These are phyloP conservation scores for Phanerochaete sordida DNA, from an alignment of 768 basidiomycete species.

Conservation along the genomic window DNA sequence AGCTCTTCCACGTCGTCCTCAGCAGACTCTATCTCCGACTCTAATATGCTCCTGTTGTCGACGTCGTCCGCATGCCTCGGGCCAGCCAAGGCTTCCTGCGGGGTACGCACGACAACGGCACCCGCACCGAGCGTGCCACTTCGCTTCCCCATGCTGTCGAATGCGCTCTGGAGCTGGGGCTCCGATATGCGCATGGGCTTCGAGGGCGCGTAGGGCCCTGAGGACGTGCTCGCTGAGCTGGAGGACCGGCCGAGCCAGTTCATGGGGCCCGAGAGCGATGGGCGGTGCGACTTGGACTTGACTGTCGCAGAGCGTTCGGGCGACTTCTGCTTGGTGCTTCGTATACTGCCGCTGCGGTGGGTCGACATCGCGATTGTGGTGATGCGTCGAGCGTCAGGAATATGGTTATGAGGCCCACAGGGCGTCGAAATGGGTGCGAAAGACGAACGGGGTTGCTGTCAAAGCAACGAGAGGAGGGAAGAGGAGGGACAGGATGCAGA, in stretches of 20 bases:
- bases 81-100: constrained; percentile 60
- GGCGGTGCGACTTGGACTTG: constrained; percentile 4
- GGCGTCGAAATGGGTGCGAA: not conserved
- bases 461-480: constrained; percentile 3
- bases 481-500: constrained; percentile 5
- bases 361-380: not conserved
- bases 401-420: not conserved
- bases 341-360: constrained; percentile 4
- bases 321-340: not conserved
- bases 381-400: not conserved
- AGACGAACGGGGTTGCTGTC: constrained; percentile 6
- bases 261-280: constrained; percentile 12
- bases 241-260: constrained; percentile 41
- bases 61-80: constrained; percentile 47
- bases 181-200: constrained; percentile 44
- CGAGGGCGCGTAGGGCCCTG: constrained; percentile 27
- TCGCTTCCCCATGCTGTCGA: constrained; percentile 25
- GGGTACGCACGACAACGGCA: constrained; percentile 40
- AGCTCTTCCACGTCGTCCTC: constrained; percentile 14
- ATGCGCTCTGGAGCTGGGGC: constrained; percentile 33
- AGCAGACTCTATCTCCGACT: constrained; percentile 40
- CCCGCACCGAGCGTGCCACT: constrained; percentile 18
- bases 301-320: constrained; percentile 2
- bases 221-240: constrained; percentile 30
- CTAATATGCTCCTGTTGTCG: constrained; percentile 53